phyloP scores from a whole-genome alignment of 768 basidiomycete species.

The Tylopilus cervinicoccineus region DNA sequence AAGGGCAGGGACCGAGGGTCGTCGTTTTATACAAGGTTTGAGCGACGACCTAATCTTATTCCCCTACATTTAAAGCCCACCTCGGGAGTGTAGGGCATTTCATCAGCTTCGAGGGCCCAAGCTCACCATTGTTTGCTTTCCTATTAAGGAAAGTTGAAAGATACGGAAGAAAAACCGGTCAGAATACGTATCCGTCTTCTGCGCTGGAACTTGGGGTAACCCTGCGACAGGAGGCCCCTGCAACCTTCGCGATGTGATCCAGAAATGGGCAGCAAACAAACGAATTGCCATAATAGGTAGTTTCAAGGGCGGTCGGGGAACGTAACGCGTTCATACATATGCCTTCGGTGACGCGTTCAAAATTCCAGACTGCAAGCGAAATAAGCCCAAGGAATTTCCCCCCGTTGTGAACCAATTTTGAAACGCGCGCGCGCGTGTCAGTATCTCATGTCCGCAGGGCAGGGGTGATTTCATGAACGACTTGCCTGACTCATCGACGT shows the following conservation, averaged over 20 bases:
- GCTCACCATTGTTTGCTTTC: conserved; percentile 31
- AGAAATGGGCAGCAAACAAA: conserved; percentile 35
- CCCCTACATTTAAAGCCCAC: conserved; percentile 24
- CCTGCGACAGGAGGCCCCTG: conserved; percentile 23
- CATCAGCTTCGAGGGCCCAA: conserved; percentile 17
- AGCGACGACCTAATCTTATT: conserved; percentile 28
- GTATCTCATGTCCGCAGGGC: conserved; percentile 20
- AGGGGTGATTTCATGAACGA: conserved; percentile 15
- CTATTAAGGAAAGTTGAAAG: conserved; percentile 32
- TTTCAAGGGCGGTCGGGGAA: conserved; percentile 34
- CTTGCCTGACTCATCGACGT: conserved; percentile 14
- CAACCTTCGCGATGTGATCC: conserved; percentile 25
- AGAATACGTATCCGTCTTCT: conserved; percentile 31
- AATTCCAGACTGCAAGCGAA: conserved; percentile 29
- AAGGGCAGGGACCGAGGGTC: conserved; percentile 29
- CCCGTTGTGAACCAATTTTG: conserved; percentile 16
- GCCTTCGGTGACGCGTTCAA: conserved; percentile 30
- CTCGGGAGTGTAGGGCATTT: conserved; percentile 18
- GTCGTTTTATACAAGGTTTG: conserved; percentile 36
- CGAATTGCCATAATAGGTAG: conserved; percentile 34
- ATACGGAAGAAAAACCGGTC: conserved; percentile 26
- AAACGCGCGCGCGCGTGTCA: conserved; percentile 11
- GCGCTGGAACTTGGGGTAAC: conserved; percentile 31
- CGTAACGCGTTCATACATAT: conserved; percentile 28
- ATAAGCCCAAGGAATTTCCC: conserved; percentile 17